A percentile compares a stretch with the other conserved stretches of the same genome.
These are phyloP conservation scores for Talaromyces stipitatus DNA, from an alignment of 495 filamentous ascomycete species.

Conservation along the genomic window DNA sequence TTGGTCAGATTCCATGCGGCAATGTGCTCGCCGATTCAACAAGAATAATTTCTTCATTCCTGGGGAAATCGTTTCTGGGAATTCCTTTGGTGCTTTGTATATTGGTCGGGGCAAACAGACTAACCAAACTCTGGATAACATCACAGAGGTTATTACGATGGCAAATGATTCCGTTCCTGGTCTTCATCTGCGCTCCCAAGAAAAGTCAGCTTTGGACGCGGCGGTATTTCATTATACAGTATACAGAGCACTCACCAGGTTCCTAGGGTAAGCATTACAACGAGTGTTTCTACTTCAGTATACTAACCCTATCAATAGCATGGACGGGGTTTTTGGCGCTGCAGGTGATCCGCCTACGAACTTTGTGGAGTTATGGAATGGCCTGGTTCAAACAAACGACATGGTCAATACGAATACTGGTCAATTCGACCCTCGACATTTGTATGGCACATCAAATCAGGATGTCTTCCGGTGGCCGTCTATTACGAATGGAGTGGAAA, in stretches of 20 bases:
- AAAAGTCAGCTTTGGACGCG: conserved; percentile 31
- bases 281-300: neutral
- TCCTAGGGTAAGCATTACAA: conserved; percentile 25
- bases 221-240: conserved; percentile 40
- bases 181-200: conserved; percentile 20
- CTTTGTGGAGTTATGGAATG: conserved; percentile 34
- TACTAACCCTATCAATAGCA: conserved; percentile 4
- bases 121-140: conserved; percentile 16
- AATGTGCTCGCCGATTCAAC: conserved; percentile 30
- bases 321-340: conserved; percentile 34
- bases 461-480: conserved; percentile 46
- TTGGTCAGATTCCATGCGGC: conserved; percentile 31
- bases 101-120: conserved; percentile 29
- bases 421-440: conserved; percentile 40
- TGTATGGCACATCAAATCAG: conserved; percentile 43
- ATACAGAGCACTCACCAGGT: conserved; percentile 37
- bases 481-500: conserved; percentile 38
- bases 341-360: conserved; percentile 31
- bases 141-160: conserved; percentile 16
- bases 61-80: conserved; percentile 36
- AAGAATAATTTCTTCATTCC: conserved; percentile 42
- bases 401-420: conserved; percentile 41
- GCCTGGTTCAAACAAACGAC: conserved; percentile 34
- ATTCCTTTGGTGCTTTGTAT: conserved; percentile 27
- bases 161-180: conserved; percentile 16